Conservation (phyloP, 345 rosid species). For the Arabidopsis arenosa region DNA sequence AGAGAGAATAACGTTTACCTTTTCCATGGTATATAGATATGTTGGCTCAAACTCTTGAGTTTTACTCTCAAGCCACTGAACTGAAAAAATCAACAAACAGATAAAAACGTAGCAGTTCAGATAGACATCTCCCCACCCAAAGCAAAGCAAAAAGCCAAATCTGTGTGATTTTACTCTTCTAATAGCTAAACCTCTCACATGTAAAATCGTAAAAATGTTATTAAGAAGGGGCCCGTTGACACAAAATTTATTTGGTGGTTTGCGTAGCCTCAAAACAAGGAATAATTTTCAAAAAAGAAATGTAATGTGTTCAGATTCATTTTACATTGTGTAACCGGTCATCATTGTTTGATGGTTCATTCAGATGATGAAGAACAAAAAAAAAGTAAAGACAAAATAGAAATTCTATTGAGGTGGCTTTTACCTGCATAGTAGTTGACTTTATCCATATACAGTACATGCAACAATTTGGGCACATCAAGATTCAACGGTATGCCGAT, state of each 20-base stretch:
- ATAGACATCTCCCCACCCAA: conserved; percentile 21
- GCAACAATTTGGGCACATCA: conserved; percentile 81
- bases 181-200: conserved; percentile 8
- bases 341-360: conserved; percentile 15
- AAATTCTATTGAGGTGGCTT: conserved; percentile 20
- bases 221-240: background rate
- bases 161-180: conserved; percentile 15
- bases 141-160: conserved; percentile 3
- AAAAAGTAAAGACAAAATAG: background rate
- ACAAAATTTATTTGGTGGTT: background rate
- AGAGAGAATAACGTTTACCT: conserved; percentile 55
- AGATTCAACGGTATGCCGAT: conserved; percentile 74
- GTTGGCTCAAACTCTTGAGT: conserved; percentile 88
- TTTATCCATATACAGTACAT: conserved; percentile 70
- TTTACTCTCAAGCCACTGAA: conserved; percentile 79
- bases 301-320: background rate
- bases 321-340: background rate
- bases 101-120: conserved; percentile 1
- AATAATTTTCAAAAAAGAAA: conserved; percentile 11
- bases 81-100: conserved; percentile 49
- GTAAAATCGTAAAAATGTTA: background rate
- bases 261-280: background rate
- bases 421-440: conserved; percentile 81
- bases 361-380: conserved; percentile 13
- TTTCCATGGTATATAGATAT: conserved; percentile 89